A percentile compares a stretch with the other conserved stretches of the same genome.
phyloP scores from a whole-genome alignment of 164 flowering plant species.

The Liquidambar formosana region DNA sequence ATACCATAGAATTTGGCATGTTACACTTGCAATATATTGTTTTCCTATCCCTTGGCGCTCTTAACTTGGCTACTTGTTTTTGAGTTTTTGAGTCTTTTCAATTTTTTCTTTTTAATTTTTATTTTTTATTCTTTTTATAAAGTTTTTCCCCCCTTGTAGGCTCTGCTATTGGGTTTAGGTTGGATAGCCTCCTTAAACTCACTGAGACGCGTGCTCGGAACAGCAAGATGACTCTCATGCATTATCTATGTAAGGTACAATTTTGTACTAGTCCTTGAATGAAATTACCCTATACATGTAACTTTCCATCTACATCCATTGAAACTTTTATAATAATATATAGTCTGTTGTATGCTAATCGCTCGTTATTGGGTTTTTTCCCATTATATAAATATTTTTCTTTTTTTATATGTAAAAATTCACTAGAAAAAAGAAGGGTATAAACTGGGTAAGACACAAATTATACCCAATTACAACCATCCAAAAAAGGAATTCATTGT shows the following conservation, averaged over 20 bases:
- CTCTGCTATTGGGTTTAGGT: conserved; percentile 63
- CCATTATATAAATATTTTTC: too few species aligned
- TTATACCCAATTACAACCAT: too few species aligned
- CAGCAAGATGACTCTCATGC: conserved; percentile 73
- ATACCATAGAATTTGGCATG: too few species aligned
- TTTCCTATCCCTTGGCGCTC: too few species aligned
- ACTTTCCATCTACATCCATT: not conserved
- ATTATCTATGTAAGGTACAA: conserved; percentile 73
- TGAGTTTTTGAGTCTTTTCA: not conserved
- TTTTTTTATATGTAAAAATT: too few species aligned
- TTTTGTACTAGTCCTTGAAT: not conserved
- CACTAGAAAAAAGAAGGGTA: too few species aligned
- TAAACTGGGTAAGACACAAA: too few species aligned
- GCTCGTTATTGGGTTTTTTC: not conserved
- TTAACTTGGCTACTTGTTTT: not conserved
- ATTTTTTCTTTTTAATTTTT: too few species aligned
- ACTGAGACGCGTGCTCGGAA: conserved; percentile 65
- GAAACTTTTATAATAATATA: not conserved
- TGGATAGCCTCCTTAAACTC: conserved; percentile 73
- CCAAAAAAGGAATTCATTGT: too few species aligned
- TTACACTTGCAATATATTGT: too few species aligned
- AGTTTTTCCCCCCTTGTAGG: too few species aligned
- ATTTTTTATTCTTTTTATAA: too few species aligned
- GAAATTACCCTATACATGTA: not conserved
- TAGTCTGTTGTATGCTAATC: not conserved